Base-by-base conservation (phyloP, 164 flowering plant species). In the Warburgia ugandensis region DNA sequence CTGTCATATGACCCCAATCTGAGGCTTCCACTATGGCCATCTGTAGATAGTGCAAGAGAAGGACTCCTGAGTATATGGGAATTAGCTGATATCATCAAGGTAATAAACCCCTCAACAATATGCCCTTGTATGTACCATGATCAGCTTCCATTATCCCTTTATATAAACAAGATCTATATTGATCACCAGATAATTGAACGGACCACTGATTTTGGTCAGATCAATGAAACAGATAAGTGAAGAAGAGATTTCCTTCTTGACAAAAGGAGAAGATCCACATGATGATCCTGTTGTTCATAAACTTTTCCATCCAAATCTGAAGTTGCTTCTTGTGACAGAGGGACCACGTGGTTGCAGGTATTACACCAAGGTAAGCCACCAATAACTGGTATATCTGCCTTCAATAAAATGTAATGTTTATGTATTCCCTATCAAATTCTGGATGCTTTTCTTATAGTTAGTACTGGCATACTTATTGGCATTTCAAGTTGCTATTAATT, bases 1-100 rank as follows among this genome's bases (percentile, higher is more conserved):
- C 70, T 94, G 46, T 94, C 99, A 3, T 89, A 86, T 73, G 99
- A 94, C 69, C 97, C 97, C 14, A 94, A 94, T 67, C 66, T 94
- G 63, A 84, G 99, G 68, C 94, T 92, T 68, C 99, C 97, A 14
- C 44, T 88, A 43, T 92, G 97, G 99, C 77, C 87, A 54, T 88
- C 97, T 52, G 89, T 76, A 37, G 94, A 88, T 16, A 76, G 78
- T 69, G 99, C 97, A 27, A 73, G 97, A 49, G 94, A 94, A 69
- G 95, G 92, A 53, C 88, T 94, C 64, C 57, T 94, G 57, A 83
- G 97, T 70, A 84, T 94, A 50, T 94, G 99, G 97, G 86, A 84
- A 10, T 68, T 50, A 30, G 95, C 99, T 59, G 99, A 94, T 61
- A 66, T 92, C 45, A 86, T 92, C 55, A 92, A 92, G 94, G 99